Base-by-base conservation (phyloP, 176 grass and related monocot genomes). In the Phragmites australis region DNA sequence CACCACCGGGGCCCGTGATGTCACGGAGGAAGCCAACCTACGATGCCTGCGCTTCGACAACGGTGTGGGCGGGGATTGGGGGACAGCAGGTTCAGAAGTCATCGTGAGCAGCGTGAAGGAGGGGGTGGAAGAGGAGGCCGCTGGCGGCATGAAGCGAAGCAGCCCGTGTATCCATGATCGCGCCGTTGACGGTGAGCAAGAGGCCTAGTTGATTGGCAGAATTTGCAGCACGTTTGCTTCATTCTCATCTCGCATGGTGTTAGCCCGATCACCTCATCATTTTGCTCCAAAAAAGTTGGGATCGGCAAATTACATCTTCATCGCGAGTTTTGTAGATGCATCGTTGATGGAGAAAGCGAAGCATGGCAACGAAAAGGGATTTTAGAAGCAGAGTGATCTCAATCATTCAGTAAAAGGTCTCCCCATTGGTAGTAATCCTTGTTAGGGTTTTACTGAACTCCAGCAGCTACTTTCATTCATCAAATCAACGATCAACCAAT, bases 31-130 rank as follows among this genome's bases (percentile, higher is more conserved):
- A 6, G 48, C 18, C 5, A 37, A 52, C 18, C 29, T 30, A 12
- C 37, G 70, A 48, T 73, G 48, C 48, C 70, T n/a, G 9, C 48
- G 70, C 48, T 73, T 53, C 70, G 53, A 53, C 48, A 53, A 37
- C 29, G 48, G 48, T 29, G 47, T 14, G n/a, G n/a, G n/a, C n/a
- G n/a, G n/a, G n/a, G n/a, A n/a, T n/a, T n/a, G n/a, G n/a, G n/a
- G n/a, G n/a, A n/a, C n/a, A n/a, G n/a, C n/a, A n/a, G n/a, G n/a
- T n/a, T n/a, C n/a, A n/a, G n/a, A n/a, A n/a, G n/a, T n/a, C n/a
- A n/a, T n/a, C n/a, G n/a, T n/a, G n/a, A n/a, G 29, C 70, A 10
- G 47, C 29, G 69, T 47, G 70, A 73, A 14, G 10, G 47, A 27
- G 27, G 26, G 11, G 45, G 18, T 4, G 70, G 69, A 19, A 21